Evolutionary conservation across 2,329 filamentous ascomycete species (phyloP).

Genomic region (Fusarium irregulare): DNA sequence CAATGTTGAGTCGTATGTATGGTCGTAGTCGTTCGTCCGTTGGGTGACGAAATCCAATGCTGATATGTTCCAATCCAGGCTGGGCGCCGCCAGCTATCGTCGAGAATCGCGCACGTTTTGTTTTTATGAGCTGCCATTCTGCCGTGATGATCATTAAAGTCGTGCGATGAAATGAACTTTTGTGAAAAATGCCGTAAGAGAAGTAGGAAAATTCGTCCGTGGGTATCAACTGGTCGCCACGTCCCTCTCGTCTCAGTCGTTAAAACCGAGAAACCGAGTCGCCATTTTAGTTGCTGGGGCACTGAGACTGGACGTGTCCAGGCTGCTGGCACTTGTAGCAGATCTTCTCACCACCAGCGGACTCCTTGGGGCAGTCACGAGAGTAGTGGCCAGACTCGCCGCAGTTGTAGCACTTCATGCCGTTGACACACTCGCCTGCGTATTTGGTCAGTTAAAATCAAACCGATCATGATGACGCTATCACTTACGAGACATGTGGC

Average conservation of each 20-base stretch:
- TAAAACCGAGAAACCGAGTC: slow-evolving; percentile 41
- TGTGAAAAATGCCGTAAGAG: slow-evolving; percentile 46
- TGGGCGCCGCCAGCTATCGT: slow-evolving; percentile 38
- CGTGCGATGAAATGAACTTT: slow-evolving; percentile 49
- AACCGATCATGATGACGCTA: background rate
- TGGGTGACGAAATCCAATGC: slow-evolving; percentile 49
- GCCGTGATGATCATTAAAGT: slow-evolving; percentile 48
- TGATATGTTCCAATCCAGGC: slow-evolving; percentile 47
- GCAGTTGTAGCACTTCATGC: slow-evolving; percentile 99
- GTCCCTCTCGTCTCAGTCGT: slow-evolving; percentile 49
- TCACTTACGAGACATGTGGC: slow-evolving; percentile 87
- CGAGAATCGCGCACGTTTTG: slow-evolving; percentile 47
- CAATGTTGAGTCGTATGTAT: slow-evolving; percentile 42
- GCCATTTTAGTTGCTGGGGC: slow-evolving; percentile 78
- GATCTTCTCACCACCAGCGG: slow-evolving; percentile 86
- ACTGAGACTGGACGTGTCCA: slow-evolving; percentile 93
- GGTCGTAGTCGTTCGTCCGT: slow-evolving; percentile 41
- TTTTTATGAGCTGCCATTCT: slow-evolving; percentile 45
- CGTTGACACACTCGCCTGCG: slow-evolving; percentile 90
- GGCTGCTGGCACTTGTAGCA: slow-evolving; percentile 94
- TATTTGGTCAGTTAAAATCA: slow-evolving; percentile 34
- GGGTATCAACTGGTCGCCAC: slow-evolving; percentile 58
- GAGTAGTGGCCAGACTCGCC: slow-evolving; percentile 93
- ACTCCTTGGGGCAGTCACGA: slow-evolving; percentile 95
- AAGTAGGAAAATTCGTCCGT: slow-evolving; percentile 51